These are phyloP conservation scores for Hypericum androsaemum DNA, from an alignment of 345 rosid genomes.

Conservation along the genomic window DNA sequence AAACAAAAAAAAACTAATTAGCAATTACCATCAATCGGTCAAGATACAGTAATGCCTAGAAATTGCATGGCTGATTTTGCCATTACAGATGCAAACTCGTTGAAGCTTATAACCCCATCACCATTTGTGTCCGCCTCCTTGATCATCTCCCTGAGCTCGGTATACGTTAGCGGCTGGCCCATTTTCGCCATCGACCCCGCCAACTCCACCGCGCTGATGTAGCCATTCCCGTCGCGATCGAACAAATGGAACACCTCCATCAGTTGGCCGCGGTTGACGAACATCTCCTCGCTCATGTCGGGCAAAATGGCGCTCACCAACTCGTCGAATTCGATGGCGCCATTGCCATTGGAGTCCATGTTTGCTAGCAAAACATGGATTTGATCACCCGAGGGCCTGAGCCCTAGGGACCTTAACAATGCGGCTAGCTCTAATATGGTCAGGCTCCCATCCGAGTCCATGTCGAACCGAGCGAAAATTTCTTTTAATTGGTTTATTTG, in stretches of 20 bases:
- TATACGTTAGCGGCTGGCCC: conserved; percentile 73
- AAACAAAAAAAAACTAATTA: neutral
- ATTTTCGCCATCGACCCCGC: conserved; percentile 84
- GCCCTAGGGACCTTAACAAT: conserved; percentile 56
- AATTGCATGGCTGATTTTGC: conserved; percentile 50
- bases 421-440: conserved; percentile 86
- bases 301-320: conserved; percentile 53
- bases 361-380: conserved; percentile 50
- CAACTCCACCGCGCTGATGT: conserved; percentile 64
- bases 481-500: conserved; percentile 47
- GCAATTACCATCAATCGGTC: conserved; percentile 13
- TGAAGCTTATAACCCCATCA: conserved; percentile 71
- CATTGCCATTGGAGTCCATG: conserved; percentile 78
- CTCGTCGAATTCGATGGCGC: conserved; percentile 69
- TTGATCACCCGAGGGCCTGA: conserved; percentile 76
- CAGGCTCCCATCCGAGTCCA: conserved; percentile 90
- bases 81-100: conserved; percentile 65
- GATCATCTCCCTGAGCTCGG: conserved; percentile 66
- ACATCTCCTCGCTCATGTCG: conserved; percentile 36
- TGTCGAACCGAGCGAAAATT: conserved; percentile 63
- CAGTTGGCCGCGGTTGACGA: conserved; percentile 52
- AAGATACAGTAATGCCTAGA: conserved; percentile 30
- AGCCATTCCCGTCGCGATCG: conserved; percentile 71
- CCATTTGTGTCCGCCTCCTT: conserved; percentile 70
- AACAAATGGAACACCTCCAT: conserved; percentile 52